Conservation (phyloP, 2,329 filamentous ascomycete species). For the Ceratocystis papillata region DNA sequence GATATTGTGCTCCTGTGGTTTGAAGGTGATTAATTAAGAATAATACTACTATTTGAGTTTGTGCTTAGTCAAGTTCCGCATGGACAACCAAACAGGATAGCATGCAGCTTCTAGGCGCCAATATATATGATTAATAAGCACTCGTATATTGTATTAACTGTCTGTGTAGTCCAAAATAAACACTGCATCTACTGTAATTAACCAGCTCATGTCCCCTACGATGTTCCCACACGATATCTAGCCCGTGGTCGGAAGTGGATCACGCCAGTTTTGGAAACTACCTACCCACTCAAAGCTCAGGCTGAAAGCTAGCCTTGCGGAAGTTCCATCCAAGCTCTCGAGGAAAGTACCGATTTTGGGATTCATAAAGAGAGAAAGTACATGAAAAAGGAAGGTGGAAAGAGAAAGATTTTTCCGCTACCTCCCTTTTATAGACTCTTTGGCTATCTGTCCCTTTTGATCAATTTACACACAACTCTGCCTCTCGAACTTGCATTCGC, state of each 20-base stretch:
- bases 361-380: not conserved
- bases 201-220: not conserved
- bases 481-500: not conserved
- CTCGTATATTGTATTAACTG: no score
- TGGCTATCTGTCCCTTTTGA: not conserved
- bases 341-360: constrained; percentile 7
- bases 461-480: not conserved
- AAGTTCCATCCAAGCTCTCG: not conserved
- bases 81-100: no score
- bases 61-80: no score
- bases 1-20: no score
- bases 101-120: no score
- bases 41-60: no score
- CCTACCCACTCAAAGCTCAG: not conserved
- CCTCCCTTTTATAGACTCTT: not conserved
- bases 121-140: no score
- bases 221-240: not conserved
- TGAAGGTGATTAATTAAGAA: no score
- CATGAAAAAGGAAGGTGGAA: not conserved
- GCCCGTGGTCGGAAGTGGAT: constrained; percentile 9
- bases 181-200: no score
- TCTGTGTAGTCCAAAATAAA: no score
- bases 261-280: constrained; percentile 6
- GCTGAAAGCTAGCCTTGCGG: constrained; percentile 10
- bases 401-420: not conserved